Evolutionary conservation across 768 basidiomycete genomes (phyloP).

Genomic region (Hericium erinaceus): DNA sequence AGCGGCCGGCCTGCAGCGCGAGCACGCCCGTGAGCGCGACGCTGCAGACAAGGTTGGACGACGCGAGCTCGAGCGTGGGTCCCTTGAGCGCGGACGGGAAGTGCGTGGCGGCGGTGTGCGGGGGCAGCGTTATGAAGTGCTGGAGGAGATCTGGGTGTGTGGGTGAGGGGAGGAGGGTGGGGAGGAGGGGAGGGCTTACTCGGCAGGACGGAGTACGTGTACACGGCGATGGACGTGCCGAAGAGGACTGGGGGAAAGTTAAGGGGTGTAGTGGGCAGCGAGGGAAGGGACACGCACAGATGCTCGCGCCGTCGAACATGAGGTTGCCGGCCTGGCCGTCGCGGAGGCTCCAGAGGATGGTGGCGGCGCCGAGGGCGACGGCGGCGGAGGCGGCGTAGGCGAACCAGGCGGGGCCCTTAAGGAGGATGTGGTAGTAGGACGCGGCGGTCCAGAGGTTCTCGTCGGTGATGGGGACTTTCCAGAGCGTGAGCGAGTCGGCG

Average conservation of each 20-base stretch:
- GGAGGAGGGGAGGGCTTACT: constrained; percentile 39
- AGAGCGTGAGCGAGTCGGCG: constrained; percentile 83
- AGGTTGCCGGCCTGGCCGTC: constrained; percentile 75
- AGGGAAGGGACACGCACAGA: constrained; percentile 44
- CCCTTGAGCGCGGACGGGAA: constrained; percentile 56
- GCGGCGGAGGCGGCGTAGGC: constrained; percentile 50
- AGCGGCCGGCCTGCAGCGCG: constrained; percentile 72
- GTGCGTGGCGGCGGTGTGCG: constrained; percentile 36
- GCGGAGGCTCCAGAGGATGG: constrained; percentile 69
- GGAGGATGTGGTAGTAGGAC: constrained; percentile 70
- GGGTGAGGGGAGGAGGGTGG: constrained; percentile 1
- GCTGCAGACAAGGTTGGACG: constrained; percentile 77
- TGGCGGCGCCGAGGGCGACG: constrained; percentile 48
- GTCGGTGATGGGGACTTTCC: constrained; percentile 81
- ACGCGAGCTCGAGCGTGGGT: constrained; percentile 70
- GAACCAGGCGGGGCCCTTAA: constrained; percentile 50
- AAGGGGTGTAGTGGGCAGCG: neutral
- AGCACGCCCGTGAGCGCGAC: constrained; percentile 85
- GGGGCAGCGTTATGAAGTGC: constrained; percentile 33
- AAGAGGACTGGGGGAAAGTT: constrained; percentile 52
- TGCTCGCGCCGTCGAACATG: constrained; percentile 88
- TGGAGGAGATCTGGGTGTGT: constrained; percentile 39
- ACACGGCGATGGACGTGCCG: constrained; percentile 59
- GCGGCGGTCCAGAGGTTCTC: constrained; percentile 78
- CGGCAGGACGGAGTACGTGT: constrained; percentile 69